Evolutionary conservation across 2,329 filamentous ascomycete species (phyloP), one percentile per base, ranked within the genome.

Genomic region (Alternaria sp.): DNA sequence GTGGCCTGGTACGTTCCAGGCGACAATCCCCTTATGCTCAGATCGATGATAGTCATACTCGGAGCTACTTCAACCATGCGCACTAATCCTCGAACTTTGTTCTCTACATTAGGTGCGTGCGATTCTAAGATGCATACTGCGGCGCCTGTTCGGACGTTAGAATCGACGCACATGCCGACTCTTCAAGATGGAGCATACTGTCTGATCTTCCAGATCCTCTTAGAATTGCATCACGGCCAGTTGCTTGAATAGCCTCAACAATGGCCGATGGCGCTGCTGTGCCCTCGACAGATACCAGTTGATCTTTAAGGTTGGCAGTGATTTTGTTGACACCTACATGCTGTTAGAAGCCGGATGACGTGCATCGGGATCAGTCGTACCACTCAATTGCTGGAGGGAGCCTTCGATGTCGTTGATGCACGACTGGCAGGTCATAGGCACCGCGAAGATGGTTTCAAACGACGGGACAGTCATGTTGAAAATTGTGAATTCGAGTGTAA

Each of bases 61-160:
- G 91, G 86, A 55, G 89, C 89, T 54, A 97, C 93, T 77, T 98
- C 93, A 45, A 99, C 95, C 91, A 99, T 96, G 71, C 96, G 89
- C 65, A 92, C 93, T 44, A 99, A 84, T 26, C 96, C 96, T 70
- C 92, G 89, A 56, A 99, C 93, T 72, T 91, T 85, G 74, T 90
- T 86, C 68, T 83, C 79, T 59, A 89, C 86, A 61, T 81, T 80
- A 40, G 80, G 82, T 49, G 89, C 86, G 75, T 93, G 89, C 60
- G 93, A 96, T 84, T 99, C 96, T 64, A 99, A 88, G 75, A 99
- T 98, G 81, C 94, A 97, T 46, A 99, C 96, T 47, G 95, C 93
- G 28, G 93, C 92, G 77, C 88, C 91, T 87, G 67, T 47, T 63
- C 57, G 11, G 7, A 30, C 8, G 23, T 71, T 32, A 69, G 61